Evolutionary conservation across 2,329 filamentous ascomycete genomes (phyloP), one percentile per base, ranked within the genome.

Genomic region (Sarocladium kiliense): DNA sequence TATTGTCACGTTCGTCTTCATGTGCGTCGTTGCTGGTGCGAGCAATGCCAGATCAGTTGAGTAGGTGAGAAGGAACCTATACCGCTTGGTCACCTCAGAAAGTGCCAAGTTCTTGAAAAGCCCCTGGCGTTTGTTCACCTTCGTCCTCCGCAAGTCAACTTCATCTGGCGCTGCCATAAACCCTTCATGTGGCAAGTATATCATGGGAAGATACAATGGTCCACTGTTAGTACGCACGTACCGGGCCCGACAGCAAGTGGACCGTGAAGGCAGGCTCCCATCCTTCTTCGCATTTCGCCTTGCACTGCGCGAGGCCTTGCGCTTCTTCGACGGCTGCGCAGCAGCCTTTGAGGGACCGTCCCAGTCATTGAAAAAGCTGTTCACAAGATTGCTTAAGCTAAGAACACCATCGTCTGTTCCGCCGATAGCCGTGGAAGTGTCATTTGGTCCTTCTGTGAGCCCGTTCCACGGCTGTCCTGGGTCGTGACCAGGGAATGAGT

Each of bases 41-140:
- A 74, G 61, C 30, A 83, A 65, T 63, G 81, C 79, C 25, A 80
- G 59, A 30, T 78, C 77, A 49, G 73, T 72, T 56, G 74, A 70
- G 58, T 76, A 77, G 10, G 75, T 74, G n/a, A 79, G 75, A 23
- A 83, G 61, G 27, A 82, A 65, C 51, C 66, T 66, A 47, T 68
- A 64, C 14, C 62, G 59, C 47, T 59, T 60, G 21, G 21, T 19
- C 23, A 47, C 12, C 4, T 26, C 44, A 14, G 44, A 14, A 3
- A 27, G 23, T 23, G 44, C 11, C 21, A 18, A 14, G 7, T 18
- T 27, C 23, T 26, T 30, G 44, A 47, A 30, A 4, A 27, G 3
- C 23, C 14, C 23, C 25, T 27, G 7, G 21, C 23, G 44, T n/a
- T 3, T 47, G 21, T 27, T 47, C 3, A 47, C 3, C 23, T n/a